Percentiles rank a stretch among this genome's conserved stretches.
Evolutionary conservation across 176 grass and related monocot species (phyloP).

Genomic region (Aegilops umbellulata): DNA sequence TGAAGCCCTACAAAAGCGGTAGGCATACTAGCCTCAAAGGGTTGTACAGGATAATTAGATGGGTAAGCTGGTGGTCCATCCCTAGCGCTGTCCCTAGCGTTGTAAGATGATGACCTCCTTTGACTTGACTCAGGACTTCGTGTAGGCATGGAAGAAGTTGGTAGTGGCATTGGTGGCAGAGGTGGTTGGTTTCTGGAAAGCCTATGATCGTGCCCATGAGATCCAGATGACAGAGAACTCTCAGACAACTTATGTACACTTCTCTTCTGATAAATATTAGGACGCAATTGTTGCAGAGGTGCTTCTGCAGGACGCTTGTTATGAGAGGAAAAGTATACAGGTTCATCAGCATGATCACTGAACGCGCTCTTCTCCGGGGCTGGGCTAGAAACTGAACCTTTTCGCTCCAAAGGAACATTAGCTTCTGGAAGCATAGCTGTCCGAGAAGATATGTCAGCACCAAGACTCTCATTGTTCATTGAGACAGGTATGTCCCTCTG

Average conservation of each 20-base stretch:
- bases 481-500: slow-evolving; percentile 13
- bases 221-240: slow-evolving; percentile 38
- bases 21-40: slow-evolving; percentile 58
- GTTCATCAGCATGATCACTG: slow-evolving; percentile 40
- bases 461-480: slow-evolving; percentile 32
- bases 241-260: slow-evolving; percentile 43
- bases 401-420: slow-evolving; percentile 42
- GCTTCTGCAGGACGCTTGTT: slow-evolving; percentile 27
- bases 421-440: slow-evolving; percentile 31
- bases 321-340: slow-evolving; percentile 43
- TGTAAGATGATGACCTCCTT: slow-evolving; percentile 46
- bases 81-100: slow-evolving; percentile 50
- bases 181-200: slow-evolving; percentile 68
- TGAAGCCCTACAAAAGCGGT: slow-evolving; percentile 51
- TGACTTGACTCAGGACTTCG: slow-evolving; percentile 61
- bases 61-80: slow-evolving; percentile 64
- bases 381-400: slow-evolving; percentile 26
- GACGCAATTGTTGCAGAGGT: slow-evolving; percentile 34
- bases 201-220: slow-evolving; percentile 45
- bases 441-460: slow-evolving; percentile 34
- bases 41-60: slow-evolving; percentile 65
- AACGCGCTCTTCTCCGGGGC: slow-evolving; percentile 39
- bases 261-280: slow-evolving; percentile 42
- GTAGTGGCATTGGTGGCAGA: slow-evolving; percentile 80
- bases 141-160: slow-evolving; percentile 39